phyloP scores from a whole-genome alignment of 176 grass and related monocot species.

The Poa annua region DNA sequence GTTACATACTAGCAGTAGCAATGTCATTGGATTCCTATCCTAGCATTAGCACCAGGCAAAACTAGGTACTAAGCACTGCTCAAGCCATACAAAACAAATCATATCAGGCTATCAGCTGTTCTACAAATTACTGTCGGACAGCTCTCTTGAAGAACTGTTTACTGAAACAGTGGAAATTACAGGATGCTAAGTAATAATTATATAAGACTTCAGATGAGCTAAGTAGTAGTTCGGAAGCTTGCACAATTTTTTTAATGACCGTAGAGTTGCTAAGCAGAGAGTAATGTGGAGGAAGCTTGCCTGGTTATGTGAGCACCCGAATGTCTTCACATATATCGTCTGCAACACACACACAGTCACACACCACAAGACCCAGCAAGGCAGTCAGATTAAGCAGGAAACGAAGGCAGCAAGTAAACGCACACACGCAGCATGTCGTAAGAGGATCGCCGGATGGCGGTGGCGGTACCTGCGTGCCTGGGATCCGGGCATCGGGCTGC shows the following conservation, averaged over 20 bases:
- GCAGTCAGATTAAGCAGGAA: conserved; percentile 5
- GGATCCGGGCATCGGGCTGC: conserved; percentile 55
- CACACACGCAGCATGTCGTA: neutral
- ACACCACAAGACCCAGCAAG: neutral
- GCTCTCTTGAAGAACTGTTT: neutral
- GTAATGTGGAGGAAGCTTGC: conserved; percentile 42
- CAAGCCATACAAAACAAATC: neutral
- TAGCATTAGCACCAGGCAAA: too few relatives aligned
- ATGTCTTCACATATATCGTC: conserved; percentile 91
- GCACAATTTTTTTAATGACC: neutral
- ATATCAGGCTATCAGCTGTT: neutral
- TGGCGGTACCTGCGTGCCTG: conserved; percentile 70
- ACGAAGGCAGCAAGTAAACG: neutral
- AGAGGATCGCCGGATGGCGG: neutral
- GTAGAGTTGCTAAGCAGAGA: neutral
- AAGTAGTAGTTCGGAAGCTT: neutral
- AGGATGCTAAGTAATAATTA: neutral
- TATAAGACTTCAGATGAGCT: neutral
- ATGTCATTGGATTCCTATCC: neutral
- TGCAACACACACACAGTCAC: conserved; percentile 48
- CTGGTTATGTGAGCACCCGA: conserved; percentile 97
- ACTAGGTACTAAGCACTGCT: neutral
- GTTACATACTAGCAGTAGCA: conserved; percentile 12
- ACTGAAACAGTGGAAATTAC: neutral
- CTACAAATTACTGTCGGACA: conserved; percentile 11